These are phyloP conservation scores for Cladophialophora chaetospira DNA, from an alignment of 2,329 filamentous ascomycete genomes.

Conservation along the genomic window DNA sequence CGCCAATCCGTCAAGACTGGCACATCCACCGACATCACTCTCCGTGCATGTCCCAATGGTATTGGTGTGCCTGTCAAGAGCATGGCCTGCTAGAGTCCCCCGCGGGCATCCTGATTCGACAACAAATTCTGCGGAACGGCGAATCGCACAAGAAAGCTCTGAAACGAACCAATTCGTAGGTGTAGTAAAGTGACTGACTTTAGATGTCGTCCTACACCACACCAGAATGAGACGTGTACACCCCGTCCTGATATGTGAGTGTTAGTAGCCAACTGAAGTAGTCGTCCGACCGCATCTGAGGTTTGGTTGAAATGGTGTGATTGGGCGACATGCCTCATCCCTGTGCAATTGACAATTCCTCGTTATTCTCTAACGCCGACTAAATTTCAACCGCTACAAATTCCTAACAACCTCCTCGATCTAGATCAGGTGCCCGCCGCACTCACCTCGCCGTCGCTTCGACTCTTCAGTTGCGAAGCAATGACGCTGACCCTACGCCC, in stretches of 20 bases:
- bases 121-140: slow-evolving; percentile 4
- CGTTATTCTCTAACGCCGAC: not conserved
- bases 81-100: not conserved
- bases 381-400: slow-evolving; percentile 9
- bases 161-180: slow-evolving; percentile 2
- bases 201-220: not conserved
- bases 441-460: not conserved
- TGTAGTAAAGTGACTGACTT: not conserved
- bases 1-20: not conserved
- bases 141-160: slow-evolving; percentile 23
- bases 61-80: slow-evolving; percentile 11
- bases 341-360: not conserved
- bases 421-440: not conserved
- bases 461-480: slow-evolving; percentile 13
- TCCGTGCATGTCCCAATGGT: slow-evolving; percentile 1
- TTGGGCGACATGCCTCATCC: slow-evolving; percentile 1
- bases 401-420: not conserved
- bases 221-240: not conserved
- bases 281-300: no score
- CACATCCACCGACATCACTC: not conserved
- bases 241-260: not conserved
- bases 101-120: slow-evolving; percentile 19
- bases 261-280: no score
- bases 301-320: not conserved
- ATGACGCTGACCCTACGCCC: slow-evolving; percentile 24